Evolutionary conservation across 2,329 filamentous ascomycete genomes (phyloP), one percentile per base, ranked within the genome.

Genomic region (Stagonosporopsis tanaceti): DNA sequence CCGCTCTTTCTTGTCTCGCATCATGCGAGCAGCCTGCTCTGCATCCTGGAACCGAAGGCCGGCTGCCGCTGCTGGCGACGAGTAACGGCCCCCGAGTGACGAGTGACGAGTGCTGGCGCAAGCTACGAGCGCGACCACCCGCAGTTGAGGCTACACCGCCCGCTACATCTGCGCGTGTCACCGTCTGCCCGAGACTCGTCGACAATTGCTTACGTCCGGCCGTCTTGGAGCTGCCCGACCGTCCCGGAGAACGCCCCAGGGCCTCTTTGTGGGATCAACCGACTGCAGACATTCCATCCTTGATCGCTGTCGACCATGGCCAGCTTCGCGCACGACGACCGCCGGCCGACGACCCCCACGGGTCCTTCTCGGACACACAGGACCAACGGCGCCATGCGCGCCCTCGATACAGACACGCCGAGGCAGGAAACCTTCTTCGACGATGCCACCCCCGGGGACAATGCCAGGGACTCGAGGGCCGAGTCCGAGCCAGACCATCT

Each of bases 371-470:
- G 63, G 38, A 60, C 65, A 39, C 61, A 62, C 53, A 71, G 68
- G 47, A 46, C 63, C 14, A 64, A 53, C 47, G 58, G 45, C n/a
- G 48, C 60, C 34, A 69, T 74, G 68, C 69, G 64, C 53, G 54
- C 68, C 37, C 71, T 75, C 57, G 65, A 75, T 48, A 75, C 71
- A 40, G 67, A 63, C 37, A 65, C 57, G 50, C 62, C 66, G 42
- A 60, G 63, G 45, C 66, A 69, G 37, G 67, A 71, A 55, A 75
- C 71, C 53, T 75, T 76, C 61, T 74, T 74, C 62, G 68, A 76
- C 63, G 73, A 76, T 61, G 65, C 69, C 14, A 76, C 74, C 3
- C 74, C 72, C 42, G 68, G 75, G 24, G 74, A 76, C 61, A 61
- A 61, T 37, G 35, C 47, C 20, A 47, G 55, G 30, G 56, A 46